Evolutionary conservation across 805 yeast species (phyloP).

Genomic region (Cyberlindnera misumaiensis): DNA sequence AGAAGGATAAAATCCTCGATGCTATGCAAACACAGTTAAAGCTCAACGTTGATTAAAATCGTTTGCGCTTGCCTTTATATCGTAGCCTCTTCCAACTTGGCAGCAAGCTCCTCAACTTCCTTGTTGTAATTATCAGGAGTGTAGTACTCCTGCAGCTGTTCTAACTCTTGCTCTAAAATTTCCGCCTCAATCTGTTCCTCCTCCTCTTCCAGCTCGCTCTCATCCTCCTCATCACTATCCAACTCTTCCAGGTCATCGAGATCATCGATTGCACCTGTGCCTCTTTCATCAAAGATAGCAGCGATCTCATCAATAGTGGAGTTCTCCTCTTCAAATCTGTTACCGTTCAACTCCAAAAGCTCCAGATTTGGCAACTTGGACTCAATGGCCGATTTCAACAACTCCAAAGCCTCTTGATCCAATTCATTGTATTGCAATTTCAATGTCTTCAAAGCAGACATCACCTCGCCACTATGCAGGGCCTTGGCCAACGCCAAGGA

Average conservation of each 20-base stretch:
- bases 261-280: slow-evolving; percentile 82
- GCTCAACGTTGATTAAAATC: slow-evolving; percentile 7
- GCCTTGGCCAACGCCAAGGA: slow-evolving; percentile 48
- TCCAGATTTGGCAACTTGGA: slow-evolving; percentile 53
- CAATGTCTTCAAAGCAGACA: slow-evolving; percentile 44
- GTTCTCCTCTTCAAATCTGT: slow-evolving; percentile 84
- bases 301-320: slow-evolving; percentile 55
- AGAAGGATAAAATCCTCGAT: slow-evolving; percentile 51
- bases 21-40: slow-evolving; percentile 31
- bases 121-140: slow-evolving; percentile 37
- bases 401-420: slow-evolving; percentile 53
- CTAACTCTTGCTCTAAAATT: slow-evolving; percentile 34
- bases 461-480: slow-evolving; percentile 33
- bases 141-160: slow-evolving; percentile 32
- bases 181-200: slow-evolving; percentile 29
- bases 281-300: slow-evolving; percentile 61
- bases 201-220: slow-evolving; percentile 30
- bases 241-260: slow-evolving; percentile 90
- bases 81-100: slow-evolving; percentile 49
- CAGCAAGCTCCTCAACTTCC: slow-evolving; percentile 51
- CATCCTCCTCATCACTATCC: slow-evolving; percentile 51
- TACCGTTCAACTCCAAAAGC: slow-evolving; percentile 83
- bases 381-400: slow-evolving; percentile 49
- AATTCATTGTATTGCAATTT: slow-evolving; percentile 88
- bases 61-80: slow-evolving; percentile 22